Percentiles rank a stretch among this genome's conserved stretches.
Evolutionary conservation across 2,329 filamentous ascomycete genomes (phyloP).

Genomic region (Fusarium scirpi): DNA sequence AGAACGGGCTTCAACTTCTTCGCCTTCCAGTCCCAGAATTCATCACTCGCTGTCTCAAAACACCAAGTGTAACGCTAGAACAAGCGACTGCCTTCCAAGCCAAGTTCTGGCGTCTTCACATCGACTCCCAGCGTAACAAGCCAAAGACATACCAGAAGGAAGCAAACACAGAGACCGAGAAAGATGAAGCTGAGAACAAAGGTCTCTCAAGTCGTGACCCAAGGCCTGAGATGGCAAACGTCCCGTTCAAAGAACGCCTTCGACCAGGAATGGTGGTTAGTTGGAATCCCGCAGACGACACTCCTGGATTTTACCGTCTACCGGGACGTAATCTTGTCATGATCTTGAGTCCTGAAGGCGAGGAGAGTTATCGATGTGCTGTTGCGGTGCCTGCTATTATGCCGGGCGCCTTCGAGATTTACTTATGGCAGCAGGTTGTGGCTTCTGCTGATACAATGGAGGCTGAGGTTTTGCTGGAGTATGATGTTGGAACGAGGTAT

Average conservation of each 20-base stretch:
- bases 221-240: slow-evolving; percentile 25
- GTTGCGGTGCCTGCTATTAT: slow-evolving; percentile 51
- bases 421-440: slow-evolving; percentile 55
- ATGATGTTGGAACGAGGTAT: slow-evolving; percentile 58
- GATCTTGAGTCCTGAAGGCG: slow-evolving; percentile 49
- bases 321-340: slow-evolving; percentile 48
- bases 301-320: slow-evolving; percentile 23
- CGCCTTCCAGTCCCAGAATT: slow-evolving; percentile 56
- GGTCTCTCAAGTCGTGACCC: slow-evolving; percentile 49
- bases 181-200: not conserved
- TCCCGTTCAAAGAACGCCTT: slow-evolving; percentile 56
- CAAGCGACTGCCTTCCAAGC: slow-evolving; percentile 57
- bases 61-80: slow-evolving; percentile 50
- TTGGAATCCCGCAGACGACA: slow-evolving; percentile 45
- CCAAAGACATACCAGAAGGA: not conserved
- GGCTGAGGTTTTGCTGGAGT: slow-evolving; percentile 57
- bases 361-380: slow-evolving; percentile 53
- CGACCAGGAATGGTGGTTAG: slow-evolving; percentile 57
- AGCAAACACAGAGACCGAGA: not conserved
- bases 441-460: slow-evolving; percentile 54
- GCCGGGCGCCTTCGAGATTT: slow-evolving; percentile 55
- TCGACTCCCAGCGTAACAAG: slow-evolving; percentile 52
- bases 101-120: slow-evolving; percentile 58
- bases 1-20: slow-evolving; percentile 57
- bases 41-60: slow-evolving; percentile 55